phyloP scores from a whole-genome alignment of 257 asterid genomes.

The Solanum appendiculatum region DNA sequence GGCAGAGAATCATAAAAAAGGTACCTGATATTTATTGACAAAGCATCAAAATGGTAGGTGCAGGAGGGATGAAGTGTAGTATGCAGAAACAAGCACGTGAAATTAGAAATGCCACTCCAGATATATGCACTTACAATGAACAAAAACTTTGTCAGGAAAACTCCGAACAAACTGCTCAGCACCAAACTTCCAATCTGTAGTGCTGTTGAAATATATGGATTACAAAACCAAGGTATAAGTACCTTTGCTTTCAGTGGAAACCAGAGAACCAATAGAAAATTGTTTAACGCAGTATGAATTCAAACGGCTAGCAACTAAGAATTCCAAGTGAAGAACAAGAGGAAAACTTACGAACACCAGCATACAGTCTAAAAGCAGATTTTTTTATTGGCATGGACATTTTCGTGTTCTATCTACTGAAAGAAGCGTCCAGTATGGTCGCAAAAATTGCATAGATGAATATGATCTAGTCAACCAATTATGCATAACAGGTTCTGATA shows the following conservation, averaged over 20 bases:
- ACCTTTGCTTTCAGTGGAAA: background rate
- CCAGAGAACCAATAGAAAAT: background rate
- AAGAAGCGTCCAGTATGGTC: too few species aligned
- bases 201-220: constrained; percentile 37
- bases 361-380: background rate
- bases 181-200: constrained; percentile 77
- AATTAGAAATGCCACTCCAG: background rate
- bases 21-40: background rate
- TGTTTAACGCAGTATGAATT: background rate
- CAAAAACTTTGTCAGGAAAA: constrained; percentile 75
- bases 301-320: background rate
- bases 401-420: too few species aligned
- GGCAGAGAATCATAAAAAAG: background rate
- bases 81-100: background rate
- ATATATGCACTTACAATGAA: constrained; percentile 63
- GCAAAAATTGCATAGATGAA: background rate
- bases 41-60: background rate
- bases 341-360: background rate
- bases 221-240: background rate
- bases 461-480: background rate
- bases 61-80: background rate
- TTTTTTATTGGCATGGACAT: background rate
- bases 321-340: background rate
- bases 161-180: constrained; percentile 69
- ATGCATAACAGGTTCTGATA: background rate